Percentiles rank a stretch among this genome's conserved stretches.
These are phyloP conservation scores for Porcisia hertigi DNA, from an alignment of 208 protist species.

Conservation along the genomic window DNA sequence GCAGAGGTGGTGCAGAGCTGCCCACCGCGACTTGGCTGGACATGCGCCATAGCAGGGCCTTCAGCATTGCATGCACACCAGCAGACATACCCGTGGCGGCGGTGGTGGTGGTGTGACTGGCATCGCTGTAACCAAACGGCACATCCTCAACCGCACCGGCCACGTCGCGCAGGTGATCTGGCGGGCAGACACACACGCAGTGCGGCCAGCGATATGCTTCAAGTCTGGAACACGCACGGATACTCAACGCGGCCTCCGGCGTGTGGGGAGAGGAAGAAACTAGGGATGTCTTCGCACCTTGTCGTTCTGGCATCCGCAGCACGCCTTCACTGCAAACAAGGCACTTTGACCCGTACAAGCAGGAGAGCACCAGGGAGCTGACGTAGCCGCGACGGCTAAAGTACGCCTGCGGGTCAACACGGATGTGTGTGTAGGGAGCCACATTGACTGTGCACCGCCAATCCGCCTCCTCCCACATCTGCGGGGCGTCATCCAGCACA, in stretches of 20 bases:
- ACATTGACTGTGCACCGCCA: conserved; percentile 68
- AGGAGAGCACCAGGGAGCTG: conserved; percentile 45
- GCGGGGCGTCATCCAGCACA: conserved; percentile 75
- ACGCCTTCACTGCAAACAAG: conserved; percentile 38
- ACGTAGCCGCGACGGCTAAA: conserved; percentile 45
- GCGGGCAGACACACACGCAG: conserved; percentile 42
- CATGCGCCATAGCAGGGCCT: conserved; percentile 12
- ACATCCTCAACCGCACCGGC: conserved; percentile 1
- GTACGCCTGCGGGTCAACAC: conserved; percentile 67
- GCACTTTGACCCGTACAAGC: conserved; percentile 51
- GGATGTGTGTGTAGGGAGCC: conserved; percentile 67
- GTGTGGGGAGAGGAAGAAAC: background rate
- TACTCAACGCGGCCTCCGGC: background rate
- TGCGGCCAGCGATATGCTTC: conserved; percentile 26
- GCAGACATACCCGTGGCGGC: conserved; percentile 4
- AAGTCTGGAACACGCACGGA: background rate
- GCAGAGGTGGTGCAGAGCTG: background rate
- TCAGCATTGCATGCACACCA: conserved; percentile 19
- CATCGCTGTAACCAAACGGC: background rate
- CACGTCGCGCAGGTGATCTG: conserved; percentile 24
- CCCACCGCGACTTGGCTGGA: background rate
- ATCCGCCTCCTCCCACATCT: conserved; percentile 68
- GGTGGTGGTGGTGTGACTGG: background rate
- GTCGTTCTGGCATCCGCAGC: background rate
- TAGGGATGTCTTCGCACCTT: background rate